phyloP scores from a whole-genome alignment of 1,139 yeast genomes.

The Scheffersomyces illinoinensis region DNA sequence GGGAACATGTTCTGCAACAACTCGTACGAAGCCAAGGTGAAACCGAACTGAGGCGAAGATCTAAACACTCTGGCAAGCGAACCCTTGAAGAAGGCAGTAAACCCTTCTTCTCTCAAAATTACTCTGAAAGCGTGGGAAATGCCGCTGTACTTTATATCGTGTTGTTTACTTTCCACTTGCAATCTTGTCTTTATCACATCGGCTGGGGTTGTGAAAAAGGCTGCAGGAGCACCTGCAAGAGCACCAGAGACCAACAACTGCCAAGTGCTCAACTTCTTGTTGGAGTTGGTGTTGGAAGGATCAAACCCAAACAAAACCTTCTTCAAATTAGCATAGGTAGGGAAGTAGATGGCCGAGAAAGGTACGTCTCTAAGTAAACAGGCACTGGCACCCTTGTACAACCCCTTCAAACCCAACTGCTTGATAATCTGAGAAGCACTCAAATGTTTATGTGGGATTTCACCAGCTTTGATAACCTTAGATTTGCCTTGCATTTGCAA shows the following conservation, averaged over 20 bases:
- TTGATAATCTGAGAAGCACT: conserved; percentile 75
- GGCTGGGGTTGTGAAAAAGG: conserved; percentile 92
- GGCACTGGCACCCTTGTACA: conserved; percentile 90
- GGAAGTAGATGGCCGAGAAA: conserved; percentile 95
- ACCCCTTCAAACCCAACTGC: conserved; percentile 79
- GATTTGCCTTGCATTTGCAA: conserved; percentile 90
- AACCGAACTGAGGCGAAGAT: conserved; percentile 97
- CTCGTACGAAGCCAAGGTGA: conserved; percentile 95
- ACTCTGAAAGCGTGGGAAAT: conserved; percentile 74
- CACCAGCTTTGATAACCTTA: conserved; percentile 44
- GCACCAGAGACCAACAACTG: conserved; percentile 90
- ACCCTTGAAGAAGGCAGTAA: conserved; percentile 88
- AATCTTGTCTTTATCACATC: conserved; percentile 96
- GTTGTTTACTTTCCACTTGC: conserved; percentile 79
- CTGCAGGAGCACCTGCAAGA: conserved; percentile 97
- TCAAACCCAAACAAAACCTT: conserved; percentile 81
- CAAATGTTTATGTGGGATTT: conserved; percentile 46
- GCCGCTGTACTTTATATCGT: conserved; percentile 76
- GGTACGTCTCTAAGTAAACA: conserved; percentile 96
- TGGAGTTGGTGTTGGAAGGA: conserved; percentile 51
- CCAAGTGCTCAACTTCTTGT: conserved; percentile 68
- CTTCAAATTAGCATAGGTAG: conserved; percentile 92
- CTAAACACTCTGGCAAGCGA: conserved; percentile 93
- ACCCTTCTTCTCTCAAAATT: conserved; percentile 75
- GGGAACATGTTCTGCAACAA: conserved; percentile 57